Percentiles rank a stretch among this genome's conserved stretches.
Evolutionary conservation across 2,329 filamentous ascomycete species (phyloP).

Genomic region (Arthrobotrys pseudoclavata): DNA sequence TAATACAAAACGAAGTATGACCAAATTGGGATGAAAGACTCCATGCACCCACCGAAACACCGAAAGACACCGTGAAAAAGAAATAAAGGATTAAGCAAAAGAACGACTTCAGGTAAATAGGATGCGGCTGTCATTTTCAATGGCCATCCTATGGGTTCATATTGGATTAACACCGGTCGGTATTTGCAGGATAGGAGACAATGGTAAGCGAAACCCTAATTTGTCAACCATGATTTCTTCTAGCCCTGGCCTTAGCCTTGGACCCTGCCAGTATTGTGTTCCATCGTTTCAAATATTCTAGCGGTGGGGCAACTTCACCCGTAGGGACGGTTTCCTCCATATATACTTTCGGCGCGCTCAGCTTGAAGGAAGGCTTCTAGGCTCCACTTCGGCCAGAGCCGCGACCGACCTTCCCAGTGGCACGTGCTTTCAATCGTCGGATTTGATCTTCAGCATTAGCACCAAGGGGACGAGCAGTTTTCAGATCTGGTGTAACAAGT

Average conservation of each 20-base stretch:
- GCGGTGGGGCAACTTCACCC: neutral
- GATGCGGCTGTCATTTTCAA: neutral
- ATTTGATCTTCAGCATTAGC: slow-evolving; percentile 63
- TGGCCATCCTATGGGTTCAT: neutral
- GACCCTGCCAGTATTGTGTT: neutral
- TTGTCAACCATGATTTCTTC: neutral
- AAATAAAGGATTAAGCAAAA: slow-evolving; percentile 1
- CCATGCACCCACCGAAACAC: slow-evolving; percentile 38
- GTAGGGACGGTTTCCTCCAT: slow-evolving; percentile 14
- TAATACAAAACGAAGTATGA: slow-evolving; percentile 17
- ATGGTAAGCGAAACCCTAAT: neutral
- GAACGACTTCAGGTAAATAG: neutral
- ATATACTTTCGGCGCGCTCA: slow-evolving; percentile 24
- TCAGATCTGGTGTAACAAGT: slow-evolving; percentile 39
- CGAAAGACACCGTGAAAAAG: slow-evolving; percentile 18
- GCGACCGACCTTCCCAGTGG: slow-evolving; percentile 44
- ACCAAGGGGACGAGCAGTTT: slow-evolving; percentile 61
- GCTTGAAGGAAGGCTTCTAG: slow-evolving; percentile 37
- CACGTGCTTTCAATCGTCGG: slow-evolving; percentile 62
- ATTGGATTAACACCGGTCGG: neutral
- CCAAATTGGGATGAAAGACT: slow-evolving; percentile 14
- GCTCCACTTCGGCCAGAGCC: slow-evolving; percentile 42
- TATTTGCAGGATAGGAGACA: neutral
- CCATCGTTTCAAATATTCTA: neutral
- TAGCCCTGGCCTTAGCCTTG: neutral